Conservation (phyloP, 176 grass and related monocot genomes). For the Hordeum vulgare region MorexV3_pseudomolecules_assembly NC_058520.1:595660622-595661121, state of each 20-base stretch:
- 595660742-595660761: constrained; percentile 19
- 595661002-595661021: constrained; percentile 99
- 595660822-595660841: constrained; percentile 87
- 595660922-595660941: constrained; percentile 5
- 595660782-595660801: constrained; percentile 29
- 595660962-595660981: constrained; percentile 2
- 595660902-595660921: constrained; percentile 99
- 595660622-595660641: constrained; percentile 16
- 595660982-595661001: constrained; percentile 72
- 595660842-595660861: constrained; percentile 99
- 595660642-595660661: constrained; percentile 12
- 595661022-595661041: constrained; percentile 91
- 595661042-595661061: constrained; percentile 76
- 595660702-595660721: constrained; percentile 91
- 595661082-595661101: constrained; percentile 99
- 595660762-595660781: neutral
- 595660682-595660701: constrained; percentile 99
- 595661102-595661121: constrained; percentile 25
- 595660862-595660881: constrained; percentile 95
- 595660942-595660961: neutral
- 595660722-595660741: constrained; percentile 91
- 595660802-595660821: constrained; percentile 42
- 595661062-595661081: constrained; percentile 91
- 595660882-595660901: constrained; percentile 92
- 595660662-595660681: constrained; percentile 59